Evolutionary conservation across 306 rosid species (phyloP), one percentile per base, ranked within the genome.

Genomic region (Acacia crassicarpa): DNA sequence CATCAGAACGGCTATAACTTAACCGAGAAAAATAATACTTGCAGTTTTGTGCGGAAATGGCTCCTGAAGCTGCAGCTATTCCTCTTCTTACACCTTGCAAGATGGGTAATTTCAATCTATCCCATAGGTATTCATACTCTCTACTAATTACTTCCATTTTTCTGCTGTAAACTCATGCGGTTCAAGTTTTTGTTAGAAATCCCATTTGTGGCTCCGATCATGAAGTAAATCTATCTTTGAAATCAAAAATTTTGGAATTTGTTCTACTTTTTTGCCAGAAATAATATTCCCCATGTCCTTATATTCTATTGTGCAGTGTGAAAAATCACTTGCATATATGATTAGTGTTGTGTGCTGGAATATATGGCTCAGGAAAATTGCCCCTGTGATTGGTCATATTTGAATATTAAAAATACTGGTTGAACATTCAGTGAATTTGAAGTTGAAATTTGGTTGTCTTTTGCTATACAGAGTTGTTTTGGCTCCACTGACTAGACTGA

Each of bases 401-500:
- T 30, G 32, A 30, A 1, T 30, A 30, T 2, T 30, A 30, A 1
- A 30, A 30, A 1, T 30, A 30, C 40, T 11, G 10, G 27, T 67
- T 38, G 44, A 17, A 68, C 23, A 40, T 68, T 68, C 6, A 4
- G 32, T 68, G 74, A n/a, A 20, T 41, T 40, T 20, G 14, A 5
- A 4, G 10, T 41, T 41, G 35, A 70, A 22, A 40, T 11, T 43
- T 41, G 12, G 35, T 43, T 68, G 13, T 10, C 13, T 44, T 12
- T n/a, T 44, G 56, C 38, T 70, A 44, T 70, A 2, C 82, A 90
- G 89, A 68, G 59, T 90, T 41, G 89, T 83, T 44, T 81, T 90
- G 82, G 87, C 94, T 20, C 89, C 92, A 23, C 49, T 90, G 83
- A 80, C 83, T 7, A 82, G 89, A 62, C 80, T 22, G 27, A 86